Evolutionary conservation across 805 yeast species (phyloP), one percentile per base, ranked within the genome.

Genomic region (Cyberlindnera maritima): DNA sequence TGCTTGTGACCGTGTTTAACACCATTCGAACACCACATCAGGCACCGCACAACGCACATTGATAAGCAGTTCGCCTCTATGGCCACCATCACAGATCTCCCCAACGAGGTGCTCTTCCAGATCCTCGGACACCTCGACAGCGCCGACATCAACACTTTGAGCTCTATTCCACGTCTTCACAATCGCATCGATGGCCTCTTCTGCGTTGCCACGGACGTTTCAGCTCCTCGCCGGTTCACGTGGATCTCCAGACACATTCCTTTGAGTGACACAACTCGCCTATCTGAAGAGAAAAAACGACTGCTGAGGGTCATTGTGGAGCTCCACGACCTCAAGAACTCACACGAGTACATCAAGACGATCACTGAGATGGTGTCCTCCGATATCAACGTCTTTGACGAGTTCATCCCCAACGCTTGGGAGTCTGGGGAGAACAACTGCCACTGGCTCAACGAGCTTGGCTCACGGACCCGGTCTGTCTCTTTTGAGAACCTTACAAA

Each of bases 31-130:
- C 25, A 21, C 25, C 9, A n/a, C n/a, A n/a, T n/a, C n/a, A n/a
- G n/a, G n/a, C n/a, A n/a, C n/a, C n/a, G n/a, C n/a, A n/a, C n/a
- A n/a, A n/a, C n/a, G n/a, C n/a, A n/a, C n/a, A n/a, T 21, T 21
- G 18, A 32, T 32, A 9, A 32, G 18, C 35, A 17, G 19, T 19
- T 11, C 11, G 10, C 19, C 18, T 31, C 34, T 4, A n/a, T 15
- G 35, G 19, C 19, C 5, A 5, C 18, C 4, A 32, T 32, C 23
- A 32, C 48, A 11, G 42, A 46, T 7, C 57, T 69, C 12, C 74
- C 74, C 4, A 52, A 60, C 3, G 74, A 69, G 49, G 53, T 69
- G 29, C 48, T 67, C 40, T 61, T 69, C 35, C 61, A 63, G 46
- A 57, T 69, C 17, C 58, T 68, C 25, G 61, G 67, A 38, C 59